phyloP scores from a whole-genome alignment of 495 filamentous ascomycete species.

The Daldinia bambusicola region DNA sequence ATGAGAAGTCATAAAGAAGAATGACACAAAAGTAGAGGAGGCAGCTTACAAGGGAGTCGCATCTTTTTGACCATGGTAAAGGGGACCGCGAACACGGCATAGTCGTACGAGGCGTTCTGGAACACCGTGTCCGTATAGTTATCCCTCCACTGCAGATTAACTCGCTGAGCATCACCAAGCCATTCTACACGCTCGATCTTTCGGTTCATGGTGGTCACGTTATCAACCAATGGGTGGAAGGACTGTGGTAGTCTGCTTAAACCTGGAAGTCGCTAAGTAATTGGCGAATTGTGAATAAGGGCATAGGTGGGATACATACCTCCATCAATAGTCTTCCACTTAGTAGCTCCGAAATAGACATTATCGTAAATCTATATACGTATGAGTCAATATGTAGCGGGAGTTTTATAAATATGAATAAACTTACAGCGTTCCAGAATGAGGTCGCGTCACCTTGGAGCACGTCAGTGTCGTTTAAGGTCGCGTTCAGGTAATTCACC shows the following conservation, averaged over 20 bases:
- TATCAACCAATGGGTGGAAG: constrained; percentile 67
- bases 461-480: constrained; percentile 65
- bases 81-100: constrained; percentile 70
- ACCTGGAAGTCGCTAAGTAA: constrained; percentile 25
- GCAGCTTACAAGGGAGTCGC: constrained; percentile 55
- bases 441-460: constrained; percentile 44
- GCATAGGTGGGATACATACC: constrained; percentile 20
- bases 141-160: constrained; percentile 61
- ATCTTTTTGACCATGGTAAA: constrained; percentile 67
- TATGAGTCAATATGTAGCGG: neutral
- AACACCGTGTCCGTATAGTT: constrained; percentile 55
- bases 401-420: neutral
- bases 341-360: constrained; percentile 68
- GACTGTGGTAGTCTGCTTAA: constrained; percentile 68
- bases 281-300: neutral
- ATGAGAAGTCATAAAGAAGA: neutral
- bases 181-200: constrained; percentile 61
- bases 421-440: constrained; percentile 51
- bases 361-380: constrained; percentile 55
- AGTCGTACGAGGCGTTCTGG: constrained; percentile 67
- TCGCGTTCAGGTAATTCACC: constrained; percentile 64
- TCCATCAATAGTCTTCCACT: constrained; percentile 74
- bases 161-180: constrained; percentile 53
- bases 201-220: constrained; percentile 64
- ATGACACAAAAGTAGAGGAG: neutral